Conservation (phyloP, 176 grass and related monocot species). For the Carex littledalei region DNA sequence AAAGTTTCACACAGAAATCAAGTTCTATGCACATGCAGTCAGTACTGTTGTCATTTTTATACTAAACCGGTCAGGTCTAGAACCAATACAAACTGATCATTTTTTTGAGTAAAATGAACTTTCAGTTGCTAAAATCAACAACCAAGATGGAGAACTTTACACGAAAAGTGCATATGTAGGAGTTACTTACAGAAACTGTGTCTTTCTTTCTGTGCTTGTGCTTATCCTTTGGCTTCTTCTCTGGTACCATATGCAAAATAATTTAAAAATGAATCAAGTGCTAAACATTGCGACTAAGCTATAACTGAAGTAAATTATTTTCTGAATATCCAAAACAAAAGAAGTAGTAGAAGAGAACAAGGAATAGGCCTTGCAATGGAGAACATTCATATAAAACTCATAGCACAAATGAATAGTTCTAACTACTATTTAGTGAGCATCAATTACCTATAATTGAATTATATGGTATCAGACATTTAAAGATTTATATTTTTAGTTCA, state of each 20-base stretch:
- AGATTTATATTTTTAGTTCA: not conserved
- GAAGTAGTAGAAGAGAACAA: not conserved
- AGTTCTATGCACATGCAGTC: not conserved
- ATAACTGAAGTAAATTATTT: not conserved
- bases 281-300: not conserved
- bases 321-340: not conserved
- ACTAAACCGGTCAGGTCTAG: not conserved
- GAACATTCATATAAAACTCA: not conserved
- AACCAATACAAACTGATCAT: not conserved
- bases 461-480: not conserved
- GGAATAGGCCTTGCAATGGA: not conserved
- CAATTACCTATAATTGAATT: not conserved
- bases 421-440: not conserved
- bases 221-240: slow-evolving; percentile 42
- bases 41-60: not conserved
- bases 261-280: not conserved
- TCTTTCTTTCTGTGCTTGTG: slow-evolving; percentile 24
- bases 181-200: slow-evolving; percentile 21
- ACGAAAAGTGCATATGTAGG: not conserved
- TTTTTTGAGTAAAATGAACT: not conserved
- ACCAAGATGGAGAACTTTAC: not conserved
- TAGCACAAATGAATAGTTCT: not conserved
- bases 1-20: not conserved
- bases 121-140: not conserved
- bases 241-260: slow-evolving; percentile 12